A percentile compares a stretch with the other conserved stretches of the same genome.
These are phyloP conservation scores for Candida ortonii DNA, from an alignment of 805 yeast genomes.

Conservation along the genomic window DNA sequence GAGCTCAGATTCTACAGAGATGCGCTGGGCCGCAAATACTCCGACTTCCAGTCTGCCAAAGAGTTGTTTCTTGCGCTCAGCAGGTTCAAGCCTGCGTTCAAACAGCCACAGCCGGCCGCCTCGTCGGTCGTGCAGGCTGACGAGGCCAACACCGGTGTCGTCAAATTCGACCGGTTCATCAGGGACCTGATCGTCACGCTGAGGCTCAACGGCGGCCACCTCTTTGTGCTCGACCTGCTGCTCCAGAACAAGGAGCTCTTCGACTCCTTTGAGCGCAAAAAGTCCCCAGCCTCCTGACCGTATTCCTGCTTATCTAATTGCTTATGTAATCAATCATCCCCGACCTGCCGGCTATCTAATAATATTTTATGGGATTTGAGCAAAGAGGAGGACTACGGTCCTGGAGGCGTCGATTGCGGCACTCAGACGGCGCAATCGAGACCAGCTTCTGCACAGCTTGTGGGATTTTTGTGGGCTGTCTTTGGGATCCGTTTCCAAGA, in stretches of 20 bases:
- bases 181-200: conserved; percentile 43
- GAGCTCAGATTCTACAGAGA: conserved; percentile 37
- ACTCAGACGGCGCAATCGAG: too few species aligned
- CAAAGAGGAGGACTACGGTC: too few species aligned
- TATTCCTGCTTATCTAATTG: not conserved
- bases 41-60: conserved; percentile 39
- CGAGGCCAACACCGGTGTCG: conserved; percentile 11
- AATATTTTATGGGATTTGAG: too few species aligned
- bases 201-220: conserved; percentile 54
- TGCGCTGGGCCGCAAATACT: conserved; percentile 32
- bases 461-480: too few species aligned
- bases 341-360: too few species aligned
- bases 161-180: conserved; percentile 34
- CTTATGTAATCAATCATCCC: not conserved
- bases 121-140: conserved; percentile 2
- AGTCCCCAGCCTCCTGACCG: not conserved
- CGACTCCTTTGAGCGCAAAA: conserved; percentile 39
- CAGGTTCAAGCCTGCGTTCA: conserved; percentile 27
- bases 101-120: conserved; percentile 11
- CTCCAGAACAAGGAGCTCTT: conserved; percentile 48
- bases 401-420: too few species aligned
- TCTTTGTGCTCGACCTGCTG: conserved; percentile 56
- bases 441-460: too few species aligned
- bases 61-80: conserved; percentile 40
- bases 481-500: not conserved